Conservation (phyloP, 176 grass and related monocot species). For the Phoenix dactylifera region DNA sequence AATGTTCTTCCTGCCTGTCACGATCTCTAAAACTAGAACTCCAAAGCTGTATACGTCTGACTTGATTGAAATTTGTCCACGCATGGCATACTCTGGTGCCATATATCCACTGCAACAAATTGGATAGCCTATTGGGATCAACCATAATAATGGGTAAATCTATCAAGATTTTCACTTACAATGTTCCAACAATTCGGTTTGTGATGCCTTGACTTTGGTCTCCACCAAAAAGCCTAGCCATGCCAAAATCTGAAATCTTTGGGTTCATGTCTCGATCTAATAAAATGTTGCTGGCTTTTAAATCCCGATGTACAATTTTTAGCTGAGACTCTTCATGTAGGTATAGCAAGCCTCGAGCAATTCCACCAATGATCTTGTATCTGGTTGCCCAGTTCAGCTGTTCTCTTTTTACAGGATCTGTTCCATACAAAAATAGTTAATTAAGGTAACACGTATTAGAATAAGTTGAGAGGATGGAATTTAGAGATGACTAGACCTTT, state of each 20-base stretch:
- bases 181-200: constrained; percentile 17
- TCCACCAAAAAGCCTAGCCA: constrained; percentile 22
- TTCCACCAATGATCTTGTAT: constrained; percentile 18
- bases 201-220: constrained; percentile 8
- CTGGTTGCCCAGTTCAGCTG: constrained; percentile 12
- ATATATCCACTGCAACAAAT: too few relatives aligned
- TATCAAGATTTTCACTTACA: constrained; percentile 6
- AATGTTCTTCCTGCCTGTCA: too few relatives aligned
- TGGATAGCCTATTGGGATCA: too few relatives aligned
- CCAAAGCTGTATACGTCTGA: too few relatives aligned
- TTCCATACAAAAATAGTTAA: too few relatives aligned
- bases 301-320: constrained; percentile 24
- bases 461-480: too few relatives aligned
- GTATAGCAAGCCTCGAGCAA: constrained; percentile 24
- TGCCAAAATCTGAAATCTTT: constrained; percentile 34
- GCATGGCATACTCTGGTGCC: too few relatives aligned
- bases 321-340: constrained; percentile 31
- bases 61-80: too few relatives aligned
- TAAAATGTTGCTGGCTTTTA: constrained; percentile 14
- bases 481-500: too few relatives aligned
- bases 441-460: too few relatives aligned
- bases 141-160: too few relatives aligned
- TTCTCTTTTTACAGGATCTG: constrained; percentile 24
- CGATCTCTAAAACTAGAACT: too few relatives aligned
- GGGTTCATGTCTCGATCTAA: constrained; percentile 16